Base-by-base conservation (phyloP, 768 basidiomycete species). In the Myochromella boudieri region DNA sequence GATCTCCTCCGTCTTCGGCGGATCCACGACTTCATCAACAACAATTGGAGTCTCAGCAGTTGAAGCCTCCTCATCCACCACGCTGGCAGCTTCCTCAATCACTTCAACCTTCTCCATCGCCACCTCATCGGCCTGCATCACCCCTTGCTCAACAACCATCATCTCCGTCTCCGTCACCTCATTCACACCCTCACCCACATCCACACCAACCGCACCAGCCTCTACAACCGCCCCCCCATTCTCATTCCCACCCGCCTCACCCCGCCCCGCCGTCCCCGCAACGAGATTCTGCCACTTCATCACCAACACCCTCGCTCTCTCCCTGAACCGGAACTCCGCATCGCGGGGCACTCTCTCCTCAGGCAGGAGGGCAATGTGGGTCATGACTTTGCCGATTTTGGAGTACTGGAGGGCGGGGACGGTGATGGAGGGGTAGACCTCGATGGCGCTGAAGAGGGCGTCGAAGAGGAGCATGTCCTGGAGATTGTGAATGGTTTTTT, bases 361-460 rank as follows among this genome's bases (percentile, higher is more conserved):
- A 8, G 61, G 42, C 4, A 85, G 70, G 5, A 73, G 67, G 25
- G 80, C 68, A 55, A 91, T 86, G 65, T 87, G 85, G 55, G 85
- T 82, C 84, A 91, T 87, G 25, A 91, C 87, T 70, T 84, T 83
- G 63, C 29, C n/a, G n/a, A 8, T 8, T 31, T 31, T 31, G 9
- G 29, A 8, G 8, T 8, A n/a, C 9, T 8, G 8, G 9, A 31
- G 9, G 8, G n/a, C 9, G 9, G 8, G 29, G n/a, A n/a, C 29
- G n/a, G 8, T 8, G 8, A 31, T 31, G n/a, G n/a, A n/a, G n/a
- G n/a, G 29, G 29, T 31, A 8, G n/a, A 8, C n/a, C n/a, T n/a
- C 29, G n/a, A n/a, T n/a, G n/a, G n/a, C n/a, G n/a, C n/a, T n/a
- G n/a, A n/a, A n/a, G n/a, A n/a, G n/a, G n/a, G n/a, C n/a, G n/a